Conservation (phyloP, 768 basidiomycete genomes). For the Lepiota venenata region DNA sequence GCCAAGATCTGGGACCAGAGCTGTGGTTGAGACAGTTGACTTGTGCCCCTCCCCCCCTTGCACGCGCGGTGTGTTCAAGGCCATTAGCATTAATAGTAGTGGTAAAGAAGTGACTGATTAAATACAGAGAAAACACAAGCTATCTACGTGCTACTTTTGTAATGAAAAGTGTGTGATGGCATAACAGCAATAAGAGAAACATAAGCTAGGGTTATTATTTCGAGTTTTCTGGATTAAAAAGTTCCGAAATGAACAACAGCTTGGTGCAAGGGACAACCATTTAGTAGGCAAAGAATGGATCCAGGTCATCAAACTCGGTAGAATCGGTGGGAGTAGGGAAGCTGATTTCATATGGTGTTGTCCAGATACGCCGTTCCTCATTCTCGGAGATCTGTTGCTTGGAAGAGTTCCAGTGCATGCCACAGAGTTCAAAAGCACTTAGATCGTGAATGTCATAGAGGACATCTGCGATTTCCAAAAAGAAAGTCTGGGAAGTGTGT, state of each 20-base stretch:
- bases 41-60: no score
- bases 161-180: not conserved
- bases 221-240: not conserved
- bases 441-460: slow-evolving; percentile 61
- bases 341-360: slow-evolving; percentile 10
- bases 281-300: slow-evolving; percentile 12
- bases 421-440: slow-evolving; percentile 67
- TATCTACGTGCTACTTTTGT: slow-evolving; percentile 10
- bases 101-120: not conserved
- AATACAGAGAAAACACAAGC: not conserved
- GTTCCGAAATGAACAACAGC: slow-evolving; percentile 2
- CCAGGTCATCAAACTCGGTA: slow-evolving; percentile 9
- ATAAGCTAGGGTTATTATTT: slow-evolving; percentile 3
- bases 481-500: slow-evolving; percentile 19
- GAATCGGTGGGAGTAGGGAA: slow-evolving; percentile 7
- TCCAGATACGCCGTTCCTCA: slow-evolving; percentile 45
- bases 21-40: not conserved
- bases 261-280: not conserved
- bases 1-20: not conserved
- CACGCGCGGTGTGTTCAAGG: no score
- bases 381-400: slow-evolving; percentile 29
- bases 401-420: slow-evolving; percentile 72
- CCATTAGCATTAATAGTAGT: slow-evolving; percentile 6
- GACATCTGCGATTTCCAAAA: slow-evolving; percentile 34
- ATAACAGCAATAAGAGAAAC: slow-evolving; percentile 3